Base-by-base conservation (phyloP, 768 basidiomycete species). In the Suillus alpinus region DNA sequence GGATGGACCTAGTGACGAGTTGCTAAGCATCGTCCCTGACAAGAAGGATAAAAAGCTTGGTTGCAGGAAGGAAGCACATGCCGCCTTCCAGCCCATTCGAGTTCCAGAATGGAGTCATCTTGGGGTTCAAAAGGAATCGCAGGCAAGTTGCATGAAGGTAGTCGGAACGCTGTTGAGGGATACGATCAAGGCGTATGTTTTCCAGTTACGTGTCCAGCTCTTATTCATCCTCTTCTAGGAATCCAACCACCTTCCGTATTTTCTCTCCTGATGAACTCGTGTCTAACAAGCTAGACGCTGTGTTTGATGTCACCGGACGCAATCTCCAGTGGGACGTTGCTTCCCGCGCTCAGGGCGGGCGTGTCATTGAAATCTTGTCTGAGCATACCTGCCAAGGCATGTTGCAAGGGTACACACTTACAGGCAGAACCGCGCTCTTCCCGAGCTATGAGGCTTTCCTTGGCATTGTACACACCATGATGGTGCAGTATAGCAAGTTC, bases 391-490 rank as follows among this genome's bases (percentile, higher is more conserved):
- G 90, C 65, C 91, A 94, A 70, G 92, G 89, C 26, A 94, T 94
- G 88, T 78, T 95, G 13, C 92, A 97, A 73, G 94, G 94, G 2
- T 95, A 95, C 74, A 94, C 92, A 6, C 83, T 97, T 50, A 95
- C 94, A 0, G 94, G 94, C 9, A 80, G 88, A 43, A 89, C 88
- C 0, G 93, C 85, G 13, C 78, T 95, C 37, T 93, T 96, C 83
- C 93, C 94, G 2, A 88, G 86, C 32, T 95, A 96, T 71, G 94
- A 96, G 71, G 89, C 92, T 0, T 97, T 96, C 83, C 78, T 95
- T 47, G 92, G 92, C 47, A 95, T 95, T 72, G 74, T 95, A 31
- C 87, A 89, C 59, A 95, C 92, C 18, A 94, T 94, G 92, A 87
- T 89, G 84, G 88, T 90, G 3, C 91, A 92, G 68, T 95, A 95